Evolutionary conservation across 208 protist genomes (phyloP).

Genomic region (Strigomonas galati): DNA sequence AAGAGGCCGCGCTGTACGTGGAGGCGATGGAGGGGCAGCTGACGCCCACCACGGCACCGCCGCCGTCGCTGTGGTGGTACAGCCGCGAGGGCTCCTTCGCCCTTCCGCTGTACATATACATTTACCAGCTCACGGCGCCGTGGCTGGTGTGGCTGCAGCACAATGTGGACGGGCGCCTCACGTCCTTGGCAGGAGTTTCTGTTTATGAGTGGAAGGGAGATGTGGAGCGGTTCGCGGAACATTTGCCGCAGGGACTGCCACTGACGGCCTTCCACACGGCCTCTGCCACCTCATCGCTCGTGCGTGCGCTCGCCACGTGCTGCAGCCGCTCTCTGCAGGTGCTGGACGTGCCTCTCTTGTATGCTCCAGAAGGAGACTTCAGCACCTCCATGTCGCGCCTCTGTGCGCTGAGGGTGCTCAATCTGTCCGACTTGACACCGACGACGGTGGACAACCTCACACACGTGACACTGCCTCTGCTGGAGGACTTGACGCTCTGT

Average conservation of each 20-base stretch:
- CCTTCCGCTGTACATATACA: slow-evolving; percentile 4
- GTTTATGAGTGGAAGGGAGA: background rate
- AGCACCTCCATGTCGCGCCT: too few species aligned
- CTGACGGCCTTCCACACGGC: too few species aligned
- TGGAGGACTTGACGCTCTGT: too few species aligned
- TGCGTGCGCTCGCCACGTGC: too few species aligned
- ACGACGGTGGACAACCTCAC: slow-evolving; percentile 14
- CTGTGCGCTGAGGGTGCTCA: too few species aligned
- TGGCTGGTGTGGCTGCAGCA: slow-evolving; percentile 6
- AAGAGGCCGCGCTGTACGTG: slow-evolving; percentile 2
- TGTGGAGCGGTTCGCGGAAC: too few species aligned
- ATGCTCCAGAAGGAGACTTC: too few species aligned
- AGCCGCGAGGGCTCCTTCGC: background rate
- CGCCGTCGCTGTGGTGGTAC: slow-evolving; percentile 3
- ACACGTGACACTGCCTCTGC: slow-evolving; percentile 7
- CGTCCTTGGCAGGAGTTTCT: background rate
- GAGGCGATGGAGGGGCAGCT: background rate
- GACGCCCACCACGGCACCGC: background rate
- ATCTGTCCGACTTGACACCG: slow-evolving; percentile 17
- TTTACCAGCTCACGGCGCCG: slow-evolving; percentile 12
- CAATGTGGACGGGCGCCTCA: background rate
- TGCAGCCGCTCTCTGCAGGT: too few species aligned
- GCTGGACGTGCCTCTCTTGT: too few species aligned
- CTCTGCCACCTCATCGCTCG: too few species aligned
- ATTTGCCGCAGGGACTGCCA: too few species aligned